These are phyloP conservation scores for Brassica juncea DNA, from an alignment of 345 rosid genomes.

Conservation along the genomic window DNA sequence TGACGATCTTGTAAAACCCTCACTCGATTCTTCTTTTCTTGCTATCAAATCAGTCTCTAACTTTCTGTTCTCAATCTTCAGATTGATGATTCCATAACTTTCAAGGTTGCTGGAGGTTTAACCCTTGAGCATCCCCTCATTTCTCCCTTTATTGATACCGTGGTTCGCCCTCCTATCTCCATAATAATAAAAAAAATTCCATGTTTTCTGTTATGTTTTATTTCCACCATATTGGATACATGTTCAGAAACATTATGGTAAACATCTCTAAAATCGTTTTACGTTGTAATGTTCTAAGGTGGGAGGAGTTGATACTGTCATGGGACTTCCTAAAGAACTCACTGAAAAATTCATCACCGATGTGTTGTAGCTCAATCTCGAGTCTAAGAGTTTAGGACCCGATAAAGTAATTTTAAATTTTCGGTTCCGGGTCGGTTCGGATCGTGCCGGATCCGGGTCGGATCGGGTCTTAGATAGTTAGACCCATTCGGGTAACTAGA, in stretches of 20 bases:
- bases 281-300: constrained; percentile 50
- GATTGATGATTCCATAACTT: constrained; percentile 75
- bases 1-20: constrained; percentile 65
- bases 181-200: not conserved
- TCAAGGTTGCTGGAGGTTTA: constrained; percentile 82
- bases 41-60: not conserved
- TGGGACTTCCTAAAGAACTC: constrained; percentile 88
- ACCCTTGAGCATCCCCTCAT: constrained; percentile 84
- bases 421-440: no score
- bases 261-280: constrained; percentile 52
- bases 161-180: constrained; percentile 47
- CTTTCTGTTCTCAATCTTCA: constrained; percentile 27
- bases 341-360: constrained; percentile 68
- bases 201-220: not conserved
- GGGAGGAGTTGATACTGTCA: constrained; percentile 76
- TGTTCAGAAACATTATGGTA: constrained; percentile 12
- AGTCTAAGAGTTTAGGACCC: no score
- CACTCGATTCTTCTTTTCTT: not conserved
- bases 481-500: no score
- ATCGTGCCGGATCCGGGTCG: no score
- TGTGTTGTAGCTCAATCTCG: constrained; percentile 36
- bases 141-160: constrained; percentile 76
- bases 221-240: not conserved
- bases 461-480: no score
- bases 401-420: no score